Evolutionary conservation across 192 early-diverging fungal species (phyloP).

Genomic region (Podila epigama): DNA sequence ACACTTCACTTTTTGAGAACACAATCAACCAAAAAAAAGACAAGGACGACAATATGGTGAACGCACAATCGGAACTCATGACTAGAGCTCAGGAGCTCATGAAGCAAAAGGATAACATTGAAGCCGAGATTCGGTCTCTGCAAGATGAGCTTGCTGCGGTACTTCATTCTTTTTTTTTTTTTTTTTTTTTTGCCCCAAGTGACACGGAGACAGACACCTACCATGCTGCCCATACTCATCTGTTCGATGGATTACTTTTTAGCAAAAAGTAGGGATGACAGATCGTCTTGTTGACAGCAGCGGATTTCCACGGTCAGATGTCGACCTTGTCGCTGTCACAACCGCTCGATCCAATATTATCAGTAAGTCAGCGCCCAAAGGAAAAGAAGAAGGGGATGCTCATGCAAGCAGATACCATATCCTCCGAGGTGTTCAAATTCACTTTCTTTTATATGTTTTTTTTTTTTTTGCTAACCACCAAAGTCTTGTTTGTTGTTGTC

Average conservation of each 20-base stretch:
- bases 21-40: neutral
- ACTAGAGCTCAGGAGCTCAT: constrained; percentile 53
- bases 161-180: too few relatives aligned
- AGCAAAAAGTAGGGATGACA: constrained; percentile 60
- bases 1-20: neutral
- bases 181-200: neutral
- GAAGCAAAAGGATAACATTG: constrained; percentile 54
- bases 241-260: neutral
- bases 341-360: constrained; percentile 49
- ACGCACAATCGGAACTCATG: constrained; percentile 37
- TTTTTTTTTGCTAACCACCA: too few relatives aligned
- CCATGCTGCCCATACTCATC: neutral
- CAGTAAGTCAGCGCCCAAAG: constrained; percentile 7
- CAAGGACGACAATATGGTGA: constrained; percentile 13
- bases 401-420: too few relatives aligned
- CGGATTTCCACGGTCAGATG: constrained; percentile 62
- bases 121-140: constrained; percentile 46
- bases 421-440: too few relatives aligned
- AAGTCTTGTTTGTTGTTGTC: neutral
- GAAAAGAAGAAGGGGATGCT: neutral
- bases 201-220: neutral
- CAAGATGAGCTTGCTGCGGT: constrained; percentile 38
- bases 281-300: constrained; percentile 52
- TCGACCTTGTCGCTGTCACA: constrained; percentile 58
- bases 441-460: neutral